phyloP scores from a whole-genome alignment of 345 rosid species.

The Aethionema arabicum region DNA sequence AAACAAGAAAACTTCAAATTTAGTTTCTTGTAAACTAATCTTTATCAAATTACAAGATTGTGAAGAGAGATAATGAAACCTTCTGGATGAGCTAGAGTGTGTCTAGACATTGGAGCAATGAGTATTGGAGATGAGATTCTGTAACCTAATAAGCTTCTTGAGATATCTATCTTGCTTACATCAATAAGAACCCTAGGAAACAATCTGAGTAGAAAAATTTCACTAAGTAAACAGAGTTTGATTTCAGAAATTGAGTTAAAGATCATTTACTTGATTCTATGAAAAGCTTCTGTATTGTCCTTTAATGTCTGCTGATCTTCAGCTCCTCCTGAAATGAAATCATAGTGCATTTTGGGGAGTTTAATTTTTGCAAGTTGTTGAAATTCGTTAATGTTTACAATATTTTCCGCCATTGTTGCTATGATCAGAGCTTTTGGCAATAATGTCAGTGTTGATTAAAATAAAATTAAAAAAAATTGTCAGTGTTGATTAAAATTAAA shows the following conservation, averaged over 20 bases:
- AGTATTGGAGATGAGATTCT: constrained; percentile 62
- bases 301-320: constrained; percentile 70
- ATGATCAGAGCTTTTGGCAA: too few relatives aligned
- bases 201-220: constrained; percentile 43
- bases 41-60: not conserved
- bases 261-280: constrained; percentile 49
- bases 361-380: constrained; percentile 67
- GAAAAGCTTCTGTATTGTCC: constrained; percentile 68
- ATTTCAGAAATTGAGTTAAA: too few relatives aligned
- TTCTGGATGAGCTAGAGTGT: constrained; percentile 68
- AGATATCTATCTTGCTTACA: constrained; percentile 56
- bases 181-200: constrained; percentile 72
- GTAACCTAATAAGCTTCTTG: constrained; percentile 57
- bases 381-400: constrained; percentile 69
- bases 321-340: constrained; percentile 68
- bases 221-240: not conserved
- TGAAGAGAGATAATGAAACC: constrained; percentile 38
- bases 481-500: too few relatives aligned
- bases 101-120: constrained; percentile 73
- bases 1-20: too few relatives aligned
- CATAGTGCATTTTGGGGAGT: constrained; percentile 80
- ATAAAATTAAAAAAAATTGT: too few relatives aligned
- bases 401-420: constrained; percentile 49
- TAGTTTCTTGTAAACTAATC: too few relatives aligned
- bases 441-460: too few relatives aligned